Evolutionary conservation across 306 rosid genomes (phyloP), one percentile per base, ranked within the genome.

Genomic region (Argentina anserina): DNA sequence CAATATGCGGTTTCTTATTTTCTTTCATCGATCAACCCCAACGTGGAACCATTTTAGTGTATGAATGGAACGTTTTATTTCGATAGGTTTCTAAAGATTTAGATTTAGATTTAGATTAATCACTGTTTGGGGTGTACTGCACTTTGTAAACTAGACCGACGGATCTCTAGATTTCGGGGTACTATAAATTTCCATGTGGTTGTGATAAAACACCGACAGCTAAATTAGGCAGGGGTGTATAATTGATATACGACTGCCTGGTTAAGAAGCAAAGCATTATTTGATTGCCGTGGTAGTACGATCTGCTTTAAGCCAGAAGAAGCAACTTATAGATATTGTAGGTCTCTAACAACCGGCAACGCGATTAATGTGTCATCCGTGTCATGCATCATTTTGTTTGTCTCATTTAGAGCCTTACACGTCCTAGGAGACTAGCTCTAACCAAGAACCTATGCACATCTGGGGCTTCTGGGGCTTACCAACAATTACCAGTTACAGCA

Each of bases 341-440:
- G 55, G 36, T 74, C 50, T 73, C 62, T 61, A 81, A 83, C 82
- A 78, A 79, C 82, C 78, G 46, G 81, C 78, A 66, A n/a, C 10
- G 70, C 41, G 25, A 75, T 79, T 73, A 79, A 72, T 63, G 65
- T 60, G 36, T 72, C 42, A 68, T 73, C 39, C 39, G 34, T 53
- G 31, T 23, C 7, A 0, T 69, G 63, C 36, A 29, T 45, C 37
- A n/a, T 71, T 52, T 42, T 55, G 28, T 37, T 25, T 21, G 5
- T 55, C 66, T 37, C 31, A 39, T n/a, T 39, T n/a, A 11, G 41
- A 64, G 47, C 46, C 47, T 10, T 64, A 28, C 14, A 61, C 17
- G 4, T 23, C 36, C 36, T 3, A 56, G 29, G 29, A 14, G 21
- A 29, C 56, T 18, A 0, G 25, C 56, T 25, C 61, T 55, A 55